Evolutionary conservation across 306 rosid species (phyloP).

Genomic region (Casuarina glauca): DNA sequence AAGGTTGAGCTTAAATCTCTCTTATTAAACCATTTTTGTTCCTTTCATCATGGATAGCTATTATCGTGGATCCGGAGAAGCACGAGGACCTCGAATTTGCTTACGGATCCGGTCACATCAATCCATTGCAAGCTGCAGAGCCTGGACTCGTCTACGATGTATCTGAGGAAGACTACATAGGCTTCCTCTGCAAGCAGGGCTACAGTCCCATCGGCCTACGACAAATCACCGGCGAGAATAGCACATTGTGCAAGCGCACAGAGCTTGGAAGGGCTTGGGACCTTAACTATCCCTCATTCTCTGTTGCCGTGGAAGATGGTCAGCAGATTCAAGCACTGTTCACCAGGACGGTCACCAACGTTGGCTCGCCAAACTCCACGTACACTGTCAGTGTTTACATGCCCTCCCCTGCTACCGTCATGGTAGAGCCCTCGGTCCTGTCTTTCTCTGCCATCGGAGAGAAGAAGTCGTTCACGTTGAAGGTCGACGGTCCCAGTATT

Average conservation of each 20-base stretch:
- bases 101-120: conserved; percentile 33
- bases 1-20: neutral
- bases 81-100: conserved; percentile 33
- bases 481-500: conserved; percentile 16
- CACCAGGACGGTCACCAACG: conserved; percentile 32
- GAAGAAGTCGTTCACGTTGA: conserved; percentile 17
- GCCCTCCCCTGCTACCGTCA: neutral
- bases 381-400: neutral
- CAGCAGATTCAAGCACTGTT: conserved; percentile 13
- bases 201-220: conserved; percentile 27
- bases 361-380: conserved; percentile 33
- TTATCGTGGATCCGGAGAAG: conserved; percentile 29
- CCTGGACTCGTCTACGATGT: conserved; percentile 31
- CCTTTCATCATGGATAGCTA: conserved; percentile 16
- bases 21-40: neutral
- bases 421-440: conserved; percentile 13
- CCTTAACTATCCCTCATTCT: conserved; percentile 39
- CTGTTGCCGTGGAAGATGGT: conserved; percentile 30
- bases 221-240: conserved; percentile 27
- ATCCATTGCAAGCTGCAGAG: conserved; percentile 24
- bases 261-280: conserved; percentile 31
- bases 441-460: conserved; percentile 24
- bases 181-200: conserved; percentile 36
- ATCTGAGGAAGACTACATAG: conserved; percentile 9
- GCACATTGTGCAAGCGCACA: conserved; percentile 16